Conservation (phyloP, 371 early-diverging fungal species). For the Parasitella parasitica region DNA sequence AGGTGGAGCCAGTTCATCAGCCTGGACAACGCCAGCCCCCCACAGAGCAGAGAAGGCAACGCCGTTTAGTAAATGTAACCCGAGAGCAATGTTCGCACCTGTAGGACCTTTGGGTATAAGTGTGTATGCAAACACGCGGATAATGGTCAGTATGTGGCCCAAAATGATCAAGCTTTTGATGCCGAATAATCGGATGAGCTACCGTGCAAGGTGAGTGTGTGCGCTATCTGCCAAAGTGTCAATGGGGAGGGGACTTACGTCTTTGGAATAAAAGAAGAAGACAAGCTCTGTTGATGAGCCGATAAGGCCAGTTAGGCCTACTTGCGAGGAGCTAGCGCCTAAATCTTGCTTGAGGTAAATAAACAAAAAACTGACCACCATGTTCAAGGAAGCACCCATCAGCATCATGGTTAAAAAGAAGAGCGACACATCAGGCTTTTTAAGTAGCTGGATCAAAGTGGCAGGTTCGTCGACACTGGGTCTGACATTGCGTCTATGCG, state of each 20-base stretch:
- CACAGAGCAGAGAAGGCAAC: slow-evolving; percentile 54
- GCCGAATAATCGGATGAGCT: slow-evolving; percentile 51
- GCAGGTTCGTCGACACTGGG: slow-evolving; percentile 22
- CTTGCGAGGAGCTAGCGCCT: slow-evolving; percentile 46
- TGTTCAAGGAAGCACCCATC: slow-evolving; percentile 55
- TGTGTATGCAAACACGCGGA: slow-evolving; percentile 51
- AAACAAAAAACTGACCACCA: slow-evolving; percentile 51
- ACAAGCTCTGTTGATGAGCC: slow-evolving; percentile 48
- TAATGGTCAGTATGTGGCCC: slow-evolving; percentile 48
- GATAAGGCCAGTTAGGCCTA: slow-evolving; percentile 49
- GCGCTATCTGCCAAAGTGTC: not conserved
- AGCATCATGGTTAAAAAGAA: slow-evolving; percentile 55
- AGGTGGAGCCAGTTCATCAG: slow-evolving; percentile 52
- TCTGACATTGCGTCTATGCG: slow-evolving; percentile 28
- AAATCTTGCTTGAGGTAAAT: slow-evolving; percentile 50
- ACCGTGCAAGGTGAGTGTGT: not conserved
- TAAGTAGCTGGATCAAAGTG: slow-evolving; percentile 41
- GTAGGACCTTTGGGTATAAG: slow-evolving; percentile 46
- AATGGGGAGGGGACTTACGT: slow-evolving; percentile 32
- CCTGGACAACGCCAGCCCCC: slow-evolving; percentile 58
- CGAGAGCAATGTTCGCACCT: slow-evolving; percentile 49
- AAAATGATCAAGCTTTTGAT: slow-evolving; percentile 49
- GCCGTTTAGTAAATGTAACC: slow-evolving; percentile 47
- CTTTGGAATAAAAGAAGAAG: slow-evolving; percentile 53
- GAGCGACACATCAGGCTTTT: slow-evolving; percentile 36